Percentiles rank a stretch among this genome's conserved stretches.
Evolutionary conservation across 208 protist species (phyloP).

Genomic region (Leishmania guyanensis): DNA sequence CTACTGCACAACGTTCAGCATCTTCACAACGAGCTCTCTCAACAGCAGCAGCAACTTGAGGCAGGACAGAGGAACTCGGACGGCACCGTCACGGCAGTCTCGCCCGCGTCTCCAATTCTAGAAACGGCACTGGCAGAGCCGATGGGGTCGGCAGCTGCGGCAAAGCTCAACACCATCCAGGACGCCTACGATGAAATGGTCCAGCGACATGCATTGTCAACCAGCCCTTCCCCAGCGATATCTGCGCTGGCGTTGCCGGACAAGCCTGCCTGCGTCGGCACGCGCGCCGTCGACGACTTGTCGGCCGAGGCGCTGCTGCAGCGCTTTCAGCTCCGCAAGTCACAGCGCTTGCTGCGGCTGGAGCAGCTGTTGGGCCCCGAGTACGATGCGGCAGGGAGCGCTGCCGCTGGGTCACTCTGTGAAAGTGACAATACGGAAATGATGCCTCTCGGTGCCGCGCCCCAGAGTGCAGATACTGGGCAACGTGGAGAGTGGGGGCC

Average conservation of each 20-base stretch:
- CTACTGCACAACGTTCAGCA: slow-evolving; percentile 38
- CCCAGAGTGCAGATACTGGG: background rate
- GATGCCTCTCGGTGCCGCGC: background rate
- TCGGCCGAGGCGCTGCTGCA: slow-evolving; percentile 32
- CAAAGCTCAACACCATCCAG: slow-evolving; percentile 33
- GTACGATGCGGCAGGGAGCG: slow-evolving; percentile 2
- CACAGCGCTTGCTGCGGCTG: slow-evolving; percentile 43
- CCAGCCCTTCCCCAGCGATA: background rate
- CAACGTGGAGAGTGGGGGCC: background rate
- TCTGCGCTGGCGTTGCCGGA: background rate
- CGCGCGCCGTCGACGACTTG: slow-evolving; percentile 15
- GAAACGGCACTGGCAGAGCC: background rate
- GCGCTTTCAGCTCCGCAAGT: slow-evolving; percentile 32
- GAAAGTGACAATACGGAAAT: background rate
- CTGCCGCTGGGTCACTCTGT: background rate
- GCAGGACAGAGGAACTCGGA: background rate
- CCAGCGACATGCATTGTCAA: background rate
- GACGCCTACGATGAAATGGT: slow-evolving; percentile 22
- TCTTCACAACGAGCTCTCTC: slow-evolving; percentile 21
- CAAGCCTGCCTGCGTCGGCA: background rate
- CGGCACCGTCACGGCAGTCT: background rate
- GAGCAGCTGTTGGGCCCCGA: slow-evolving; percentile 27
- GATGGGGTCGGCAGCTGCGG: background rate
- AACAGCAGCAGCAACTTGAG: slow-evolving; percentile 3
- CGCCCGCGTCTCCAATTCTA: background rate